Evolutionary conservation across 768 basidiomycete genomes (phyloP), one percentile per base, ranked within the genome.

Genomic region (Pulveroboletus ravenelii): DNA sequence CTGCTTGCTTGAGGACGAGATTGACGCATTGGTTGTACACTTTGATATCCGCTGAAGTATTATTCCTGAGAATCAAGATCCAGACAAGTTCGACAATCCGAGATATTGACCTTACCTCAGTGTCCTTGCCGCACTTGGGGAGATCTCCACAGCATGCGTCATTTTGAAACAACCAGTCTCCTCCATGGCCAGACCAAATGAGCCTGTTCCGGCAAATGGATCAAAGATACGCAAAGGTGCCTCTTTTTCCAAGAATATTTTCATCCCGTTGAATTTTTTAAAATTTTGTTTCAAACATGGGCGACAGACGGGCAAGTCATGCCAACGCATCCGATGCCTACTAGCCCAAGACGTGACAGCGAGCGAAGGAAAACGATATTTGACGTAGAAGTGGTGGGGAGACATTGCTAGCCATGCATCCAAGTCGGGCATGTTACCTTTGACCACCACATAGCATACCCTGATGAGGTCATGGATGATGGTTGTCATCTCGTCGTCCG

Each of bases 1-100:
- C 72, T 0, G 78, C 76, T 52, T 83, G 78, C 1, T 72, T 70
- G 3, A 89, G 72, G 18, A 87, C 71, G 7, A 72, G 61, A 54
- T 90, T 92, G 2, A 79, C 77, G 52, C 87, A 89, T 49, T 88
- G 82, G 48, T 89, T 89, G 55, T 83, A 83, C 0, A 88, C 77
- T 2, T 68, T 66, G 2, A 77, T 73, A 2, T 72, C 56, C 1
- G 78, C 71, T 10, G 75, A 78, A 54, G 87, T 85, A 18, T 74
- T 67, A 42, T 81, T 84, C 50, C 50, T 61, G 51, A 25, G 13
- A 42, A 45, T 53, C 37, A 12, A 41, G 39, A 34, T 48, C n/a
- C 51, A 42, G 55, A 41, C 35, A 37, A 31, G 43, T 8, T 15
- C 36, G 23, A 41, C 13, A 5, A 20, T 17, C 2, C 35, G 34